These are phyloP conservation scores for Kandelia obovata DNA, from an alignment of 345 rosid species.

Conservation along the genomic window DNA sequence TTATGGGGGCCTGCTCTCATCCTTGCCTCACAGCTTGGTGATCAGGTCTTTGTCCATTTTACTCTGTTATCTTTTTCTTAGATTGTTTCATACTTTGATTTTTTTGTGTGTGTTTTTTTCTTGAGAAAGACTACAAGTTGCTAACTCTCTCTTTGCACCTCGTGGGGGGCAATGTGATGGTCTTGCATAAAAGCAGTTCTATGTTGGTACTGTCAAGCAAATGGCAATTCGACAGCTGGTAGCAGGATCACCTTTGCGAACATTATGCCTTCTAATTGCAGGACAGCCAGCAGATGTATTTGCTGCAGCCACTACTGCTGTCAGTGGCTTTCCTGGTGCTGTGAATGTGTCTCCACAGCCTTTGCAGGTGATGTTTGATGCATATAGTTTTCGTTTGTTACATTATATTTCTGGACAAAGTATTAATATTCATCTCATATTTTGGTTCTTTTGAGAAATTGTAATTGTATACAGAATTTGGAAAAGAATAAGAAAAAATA, in stretches of 20 bases:
- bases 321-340: conserved; percentile 38
- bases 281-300: conserved; percentile 96
- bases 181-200: conserved; percentile 57
- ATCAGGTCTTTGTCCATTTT: conserved; percentile 59
- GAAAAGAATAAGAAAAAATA: too few species aligned
- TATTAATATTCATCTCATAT: too few species aligned
- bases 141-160: conserved; percentile 5
- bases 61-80: conserved; percentile 2
- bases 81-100: neutral
- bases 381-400: neutral
- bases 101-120: neutral
- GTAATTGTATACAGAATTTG: too few species aligned
- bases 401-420: neutral
- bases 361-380: conserved; percentile 49
- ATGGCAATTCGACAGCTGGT: conserved; percentile 93
- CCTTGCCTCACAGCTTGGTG: conserved; percentile 90
- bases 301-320: conserved; percentile 37
- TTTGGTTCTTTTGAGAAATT: too few species aligned
- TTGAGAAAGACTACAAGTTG: conserved; percentile 8
- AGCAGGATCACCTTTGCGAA: conserved; percentile 94
- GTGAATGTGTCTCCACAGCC: conserved; percentile 41
- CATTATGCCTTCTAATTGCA: conserved; percentile 91
- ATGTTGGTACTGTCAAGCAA: conserved; percentile 85
- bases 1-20: conserved; percentile 99
- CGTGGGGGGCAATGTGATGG: conserved; percentile 13